Percentiles rank a stretch among this genome's conserved stretches.
These are phyloP conservation scores for Protomyces arabidopsidicola DNA, from an alignment of 1,139 yeast species.

Conservation along the genomic window DNA sequence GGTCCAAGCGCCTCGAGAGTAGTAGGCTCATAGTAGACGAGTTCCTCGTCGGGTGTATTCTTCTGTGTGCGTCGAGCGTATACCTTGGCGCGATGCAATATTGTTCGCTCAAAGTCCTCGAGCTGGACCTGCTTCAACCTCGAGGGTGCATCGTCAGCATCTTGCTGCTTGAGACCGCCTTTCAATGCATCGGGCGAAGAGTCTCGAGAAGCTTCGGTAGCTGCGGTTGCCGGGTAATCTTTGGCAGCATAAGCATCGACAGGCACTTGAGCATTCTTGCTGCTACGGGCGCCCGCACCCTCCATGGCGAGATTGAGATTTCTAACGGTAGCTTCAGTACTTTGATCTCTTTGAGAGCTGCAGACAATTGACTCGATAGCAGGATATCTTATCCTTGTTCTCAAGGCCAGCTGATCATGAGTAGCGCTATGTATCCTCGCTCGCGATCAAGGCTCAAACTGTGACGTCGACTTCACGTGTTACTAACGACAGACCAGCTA, in stretches of 20 bases:
- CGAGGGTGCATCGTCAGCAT: background rate
- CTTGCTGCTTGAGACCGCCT: background rate
- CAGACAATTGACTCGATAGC: too few relatives aligned
- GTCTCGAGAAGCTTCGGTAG: background rate
- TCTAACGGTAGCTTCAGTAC: too few relatives aligned
- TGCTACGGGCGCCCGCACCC: too few relatives aligned
- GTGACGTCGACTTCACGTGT: too few relatives aligned
- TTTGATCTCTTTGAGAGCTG: too few relatives aligned
- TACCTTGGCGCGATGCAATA: background rate
- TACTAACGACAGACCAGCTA: too few relatives aligned
- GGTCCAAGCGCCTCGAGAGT: background rate
- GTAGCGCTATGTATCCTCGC: too few relatives aligned
- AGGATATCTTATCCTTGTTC: too few relatives aligned
- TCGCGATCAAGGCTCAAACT: too few relatives aligned
- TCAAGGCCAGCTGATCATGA: too few relatives aligned
- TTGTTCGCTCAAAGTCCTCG: conserved; percentile 18
- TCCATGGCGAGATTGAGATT: too few relatives aligned
- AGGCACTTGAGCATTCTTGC: too few relatives aligned
- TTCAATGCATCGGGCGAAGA: background rate
- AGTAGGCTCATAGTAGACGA: background rate
- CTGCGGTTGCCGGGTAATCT: background rate
- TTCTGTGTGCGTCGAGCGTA: background rate
- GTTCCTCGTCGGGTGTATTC: background rate
- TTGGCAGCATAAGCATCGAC: background rate
- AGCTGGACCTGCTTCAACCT: conserved; percentile 4